Evolutionary conservation across 1,139 yeast genomes (phyloP), one percentile per base, ranked within the genome.

Genomic region (Magnusiomyces fungicola): DNA sequence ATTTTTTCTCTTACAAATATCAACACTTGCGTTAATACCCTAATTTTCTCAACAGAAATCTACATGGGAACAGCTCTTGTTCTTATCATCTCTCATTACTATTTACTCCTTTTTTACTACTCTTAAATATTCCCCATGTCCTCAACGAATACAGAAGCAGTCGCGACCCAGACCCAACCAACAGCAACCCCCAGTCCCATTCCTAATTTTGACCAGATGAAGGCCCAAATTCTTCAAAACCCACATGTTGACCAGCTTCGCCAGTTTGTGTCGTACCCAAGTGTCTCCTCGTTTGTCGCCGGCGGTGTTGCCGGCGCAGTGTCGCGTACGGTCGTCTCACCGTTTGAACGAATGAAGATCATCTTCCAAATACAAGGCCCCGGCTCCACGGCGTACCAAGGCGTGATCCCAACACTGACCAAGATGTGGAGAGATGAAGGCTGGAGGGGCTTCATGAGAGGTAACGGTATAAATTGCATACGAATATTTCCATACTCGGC

Each of bases 401-500:
- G 97, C 1, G 80, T 90, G 63, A 72, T 82, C 55, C 75, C 83
- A 7, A 88, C 97, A 0, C 79, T 92, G 5, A 64, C 69, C 53
- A 81, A 83, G 58, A 86, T 92, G 78, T 90, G 89, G 75, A 69
- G 69, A 47, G 97, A 89, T 53, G 98, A 92, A 71, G 97, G 97
- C 9, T 76, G 87, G 75, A 73, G 79, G 52, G 97, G 98, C 0
- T 73, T 86, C 58, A 86, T 88, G 67, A 71, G 97, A 47, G 98
- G 98, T 1, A 92, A 92, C 66, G 85, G 90, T 0, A 72, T 88
- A 53, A 92, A 92, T 65, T 90, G 97, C 70, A 68, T 92, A 2
- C 72, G 98, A 50, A 87, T 92, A 32, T 79, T 92, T 55, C 98
- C 98, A 0, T 92, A 92, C 64, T 82, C 94, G 55, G 97, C 98